phyloP scores from a whole-genome alignment of 768 basidiomycete genomes.

The Leucosporidium creatinivorum region DNA sequence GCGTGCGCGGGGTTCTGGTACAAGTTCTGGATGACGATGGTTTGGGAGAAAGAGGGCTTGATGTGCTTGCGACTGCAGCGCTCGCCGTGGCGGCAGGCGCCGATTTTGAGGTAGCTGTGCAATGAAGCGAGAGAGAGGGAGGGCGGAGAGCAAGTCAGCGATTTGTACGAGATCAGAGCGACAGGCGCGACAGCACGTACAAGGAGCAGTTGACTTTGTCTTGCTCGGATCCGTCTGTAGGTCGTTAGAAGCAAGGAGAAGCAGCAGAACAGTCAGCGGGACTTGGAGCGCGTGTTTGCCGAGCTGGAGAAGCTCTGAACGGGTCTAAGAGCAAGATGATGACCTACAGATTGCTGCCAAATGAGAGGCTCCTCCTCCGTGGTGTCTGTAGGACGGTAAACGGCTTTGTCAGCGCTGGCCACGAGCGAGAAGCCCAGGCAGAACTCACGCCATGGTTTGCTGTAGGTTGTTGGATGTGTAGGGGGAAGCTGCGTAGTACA shows the following conservation, averaged over 20 bases:
- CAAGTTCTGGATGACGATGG: conserved; percentile 90
- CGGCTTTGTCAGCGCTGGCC: neutral
- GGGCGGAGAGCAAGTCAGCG: neutral
- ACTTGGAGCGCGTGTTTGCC: neutral
- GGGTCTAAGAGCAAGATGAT: neutral
- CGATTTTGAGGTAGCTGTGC: conserved; percentile 57
- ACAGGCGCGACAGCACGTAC: too few relatives aligned
- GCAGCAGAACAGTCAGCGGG: too few relatives aligned
- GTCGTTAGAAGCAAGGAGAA: neutral
- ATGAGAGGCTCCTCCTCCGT: conserved; percentile 32
- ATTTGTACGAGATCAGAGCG: neutral
- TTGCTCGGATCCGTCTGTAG: conserved; percentile 43
- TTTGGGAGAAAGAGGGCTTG: conserved; percentile 93
- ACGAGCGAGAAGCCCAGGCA: neutral
- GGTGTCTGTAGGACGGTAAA: neutral
- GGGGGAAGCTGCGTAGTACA: conserved; percentile 23
- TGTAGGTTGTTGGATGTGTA: neutral
- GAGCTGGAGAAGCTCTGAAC: neutral
- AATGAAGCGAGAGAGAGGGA: neutral
- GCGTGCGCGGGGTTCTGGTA: conserved; percentile 97
- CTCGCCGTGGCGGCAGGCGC: conserved; percentile 96
- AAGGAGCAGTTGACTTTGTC: conserved; percentile 88
- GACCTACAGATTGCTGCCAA: conserved; percentile 29
- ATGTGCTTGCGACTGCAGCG: conserved; percentile 98
- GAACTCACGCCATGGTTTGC: conserved; percentile 19